These are phyloP conservation scores for Euphorbia corollata DNA, from an alignment of 441 rosid genomes.

Conservation along the genomic window DNA sequence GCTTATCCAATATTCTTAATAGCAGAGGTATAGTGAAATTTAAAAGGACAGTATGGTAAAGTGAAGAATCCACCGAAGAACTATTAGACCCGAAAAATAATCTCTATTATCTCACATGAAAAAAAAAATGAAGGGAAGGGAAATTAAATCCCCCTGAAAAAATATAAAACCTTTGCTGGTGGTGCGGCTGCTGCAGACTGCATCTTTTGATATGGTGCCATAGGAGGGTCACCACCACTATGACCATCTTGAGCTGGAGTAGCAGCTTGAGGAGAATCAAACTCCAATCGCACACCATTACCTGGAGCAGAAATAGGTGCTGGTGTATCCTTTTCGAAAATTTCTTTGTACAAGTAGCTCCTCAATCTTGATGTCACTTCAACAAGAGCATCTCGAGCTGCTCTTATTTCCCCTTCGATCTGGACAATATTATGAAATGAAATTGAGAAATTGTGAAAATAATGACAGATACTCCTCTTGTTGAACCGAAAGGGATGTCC, in stretches of 20 bases:
- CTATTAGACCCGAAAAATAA: background rate
- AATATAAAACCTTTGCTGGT: constrained; percentile 44
- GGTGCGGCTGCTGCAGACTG: constrained; percentile 33
- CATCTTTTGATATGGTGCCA: constrained; percentile 32
- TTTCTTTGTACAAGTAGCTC: constrained; percentile 61
- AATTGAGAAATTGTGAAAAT: constrained; percentile 21
- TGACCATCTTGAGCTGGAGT: constrained; percentile 44
- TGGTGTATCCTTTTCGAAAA: constrained; percentile 48
- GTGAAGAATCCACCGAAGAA: background rate
- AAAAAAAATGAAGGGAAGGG: constrained; percentile 12
- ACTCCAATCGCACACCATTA: constrained; percentile 42
- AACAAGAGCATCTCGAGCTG: constrained; percentile 87
- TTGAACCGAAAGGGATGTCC: no score
- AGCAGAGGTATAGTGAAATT: background rate
- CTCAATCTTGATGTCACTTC: constrained; percentile 71
- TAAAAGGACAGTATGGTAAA: background rate
- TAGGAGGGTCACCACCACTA: constrained; percentile 27
- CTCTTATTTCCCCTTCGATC: constrained; percentile 87
- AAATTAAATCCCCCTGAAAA: background rate
- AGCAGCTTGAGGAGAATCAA: constrained; percentile 42
- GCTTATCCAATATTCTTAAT: background rate
- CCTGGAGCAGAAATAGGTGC: constrained; percentile 42
- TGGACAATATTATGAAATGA: constrained; percentile 25
- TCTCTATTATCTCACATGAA: background rate
- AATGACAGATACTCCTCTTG: constrained; percentile 13